phyloP scores from a whole-genome alignment of 1,284 basidiomycete species.

The Inonotus obliquus region DNA sequence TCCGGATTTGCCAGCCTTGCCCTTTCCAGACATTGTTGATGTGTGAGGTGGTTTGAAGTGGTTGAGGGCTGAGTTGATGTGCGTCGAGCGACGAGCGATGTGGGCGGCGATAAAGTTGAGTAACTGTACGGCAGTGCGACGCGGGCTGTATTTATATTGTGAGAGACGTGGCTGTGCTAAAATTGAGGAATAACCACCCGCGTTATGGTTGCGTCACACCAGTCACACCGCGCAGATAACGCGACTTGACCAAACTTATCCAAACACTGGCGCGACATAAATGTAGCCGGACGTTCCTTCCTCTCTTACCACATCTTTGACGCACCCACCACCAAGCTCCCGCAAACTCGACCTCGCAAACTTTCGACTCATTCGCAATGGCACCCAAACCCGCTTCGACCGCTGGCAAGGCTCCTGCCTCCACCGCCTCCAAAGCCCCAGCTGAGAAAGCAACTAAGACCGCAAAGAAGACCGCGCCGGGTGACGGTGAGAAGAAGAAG shows the following conservation, averaged over 20 bases:
- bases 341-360: constrained; percentile 21
- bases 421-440: constrained; percentile 71
- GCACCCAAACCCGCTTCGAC: constrained; percentile 80
- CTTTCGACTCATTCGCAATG: constrained; percentile 39
- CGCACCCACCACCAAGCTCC: not conserved
- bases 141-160: constrained; percentile 17
- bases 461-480: constrained; percentile 54
- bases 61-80: constrained; percentile 18
- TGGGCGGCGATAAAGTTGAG: constrained; percentile 22
- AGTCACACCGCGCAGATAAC: constrained; percentile 18
- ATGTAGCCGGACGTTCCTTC: not conserved
- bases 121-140: constrained; percentile 7
- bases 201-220: constrained; percentile 12
- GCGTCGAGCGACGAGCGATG: constrained; percentile 18
- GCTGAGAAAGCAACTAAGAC: constrained; percentile 77
- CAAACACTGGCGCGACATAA: constrained; percentile 12
- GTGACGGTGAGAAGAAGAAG: constrained; percentile 81
- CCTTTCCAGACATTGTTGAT: constrained; percentile 46
- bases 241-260: constrained; percentile 20
- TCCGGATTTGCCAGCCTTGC: constrained; percentile 57
- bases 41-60: constrained; percentile 13
- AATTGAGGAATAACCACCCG: constrained; percentile 11
- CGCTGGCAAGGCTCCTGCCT: constrained; percentile 79
- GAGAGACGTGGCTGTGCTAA: constrained; percentile 16
- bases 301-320: constrained; percentile 4